Evolutionary conservation across 805 yeast species (phyloP).

Genomic region (Saccharomycopsis sp.): DNA sequence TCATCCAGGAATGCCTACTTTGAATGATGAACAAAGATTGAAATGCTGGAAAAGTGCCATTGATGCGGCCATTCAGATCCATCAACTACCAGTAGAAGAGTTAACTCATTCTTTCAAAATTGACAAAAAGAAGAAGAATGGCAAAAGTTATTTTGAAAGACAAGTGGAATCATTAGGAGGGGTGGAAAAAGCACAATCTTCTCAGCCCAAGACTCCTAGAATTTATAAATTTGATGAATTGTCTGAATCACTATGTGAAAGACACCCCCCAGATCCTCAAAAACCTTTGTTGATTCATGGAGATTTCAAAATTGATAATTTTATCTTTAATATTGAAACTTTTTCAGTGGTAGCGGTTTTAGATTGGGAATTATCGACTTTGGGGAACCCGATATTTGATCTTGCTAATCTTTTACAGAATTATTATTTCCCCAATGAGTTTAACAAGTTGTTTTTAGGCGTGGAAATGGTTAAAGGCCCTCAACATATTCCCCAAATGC

Average conservation of each 20-base stretch:
- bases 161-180: slow-evolving; percentile 38
- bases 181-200: slow-evolving; percentile 31
- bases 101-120: slow-evolving; percentile 29
- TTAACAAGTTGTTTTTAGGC: slow-evolving; percentile 26
- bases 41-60: slow-evolving; percentile 39
- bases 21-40: slow-evolving; percentile 23
- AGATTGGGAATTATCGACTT: slow-evolving; percentile 59
- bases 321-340: slow-evolving; percentile 46
- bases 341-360: slow-evolving; percentile 42
- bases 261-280: slow-evolving; percentile 39
- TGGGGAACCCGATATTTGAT: slow-evolving; percentile 57
- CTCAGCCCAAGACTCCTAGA: slow-evolving; percentile 27
- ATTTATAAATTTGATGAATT: slow-evolving; percentile 38
- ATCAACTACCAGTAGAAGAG: slow-evolving; percentile 34
- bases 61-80: slow-evolving; percentile 38
- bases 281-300: slow-evolving; percentile 46
- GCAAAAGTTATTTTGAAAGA: slow-evolving; percentile 37
- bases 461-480: slow-evolving; percentile 16
- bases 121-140: slow-evolving; percentile 19
- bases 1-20: slow-evolving; percentile 36
- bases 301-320: slow-evolving; percentile 53
- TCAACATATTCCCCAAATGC: no score
- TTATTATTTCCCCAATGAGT: slow-evolving; percentile 32
- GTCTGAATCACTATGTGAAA: slow-evolving; percentile 30
- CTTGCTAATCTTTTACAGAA: slow-evolving; percentile 49